Percentiles rank a stretch among this genome's conserved stretches.
These are phyloP conservation scores for Cryptosporidium parvum DNA, from an alignment of 169 alveolate genomes.

Conservation along the genomic window DNA sequence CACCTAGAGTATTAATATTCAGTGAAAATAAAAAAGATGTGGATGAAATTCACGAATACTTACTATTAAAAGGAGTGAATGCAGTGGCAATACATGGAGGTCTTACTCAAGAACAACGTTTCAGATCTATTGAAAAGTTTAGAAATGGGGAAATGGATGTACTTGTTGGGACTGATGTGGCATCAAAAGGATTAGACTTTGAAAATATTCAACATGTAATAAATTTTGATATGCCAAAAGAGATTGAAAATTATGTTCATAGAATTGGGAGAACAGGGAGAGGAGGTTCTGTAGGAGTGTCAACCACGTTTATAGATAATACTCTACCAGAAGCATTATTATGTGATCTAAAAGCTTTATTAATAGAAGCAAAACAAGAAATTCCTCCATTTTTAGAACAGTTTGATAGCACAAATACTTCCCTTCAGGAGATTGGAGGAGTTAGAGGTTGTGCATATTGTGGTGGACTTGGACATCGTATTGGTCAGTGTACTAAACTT, in stretches of 20 bases:
- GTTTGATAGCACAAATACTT: slow-evolving; percentile 82
- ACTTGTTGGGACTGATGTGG: slow-evolving; percentile 95
- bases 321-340: slow-evolving; percentile 84
- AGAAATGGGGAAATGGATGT: slow-evolving; percentile 87
- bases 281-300: slow-evolving; percentile 95
- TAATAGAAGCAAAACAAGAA: slow-evolving; percentile 91
- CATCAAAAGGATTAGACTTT: slow-evolving; percentile 97
- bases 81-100: slow-evolving; percentile 93
- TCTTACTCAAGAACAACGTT: slow-evolving; percentile 89
- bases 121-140: slow-evolving; percentile 86
- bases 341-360: slow-evolving; percentile 90
- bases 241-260: slow-evolving; percentile 96
- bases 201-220: slow-evolving; percentile 96
- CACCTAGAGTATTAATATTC: slow-evolving; percentile 95
- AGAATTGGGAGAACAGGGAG: slow-evolving; percentile 99
- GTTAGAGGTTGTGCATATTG: slow-evolving; percentile 93
- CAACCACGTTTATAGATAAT: slow-evolving; percentile 93
- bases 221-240: slow-evolving; percentile 98
- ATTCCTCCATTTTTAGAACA: slow-evolving; percentile 89
- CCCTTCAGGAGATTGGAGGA: slow-evolving; percentile 87
- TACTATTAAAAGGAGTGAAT: slow-evolving; percentile 89
- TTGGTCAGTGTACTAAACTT: slow-evolving; percentile 90
- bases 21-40: slow-evolving; percentile 95
- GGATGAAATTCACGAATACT: slow-evolving; percentile 94
- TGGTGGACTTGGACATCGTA: slow-evolving; percentile 93